phyloP scores from a whole-genome alignment of 2,329 filamentous ascomycete genomes.

The Aspergillus niger region DNA sequence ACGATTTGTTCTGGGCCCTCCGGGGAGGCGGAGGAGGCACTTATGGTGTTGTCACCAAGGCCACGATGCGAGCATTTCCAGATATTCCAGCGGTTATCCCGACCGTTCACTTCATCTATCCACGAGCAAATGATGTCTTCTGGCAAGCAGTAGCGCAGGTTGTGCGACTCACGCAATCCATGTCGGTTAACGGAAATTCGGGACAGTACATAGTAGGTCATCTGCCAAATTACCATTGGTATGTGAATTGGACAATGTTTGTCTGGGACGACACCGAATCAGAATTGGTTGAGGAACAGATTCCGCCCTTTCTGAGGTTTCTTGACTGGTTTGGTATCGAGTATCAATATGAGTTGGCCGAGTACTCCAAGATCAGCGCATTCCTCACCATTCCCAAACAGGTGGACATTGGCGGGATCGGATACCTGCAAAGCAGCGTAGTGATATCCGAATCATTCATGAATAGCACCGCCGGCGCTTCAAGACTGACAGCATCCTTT shows the following conservation, averaged over 20 bases:
- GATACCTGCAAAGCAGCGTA: not conserved
- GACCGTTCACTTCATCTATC: not conserved
- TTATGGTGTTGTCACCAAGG: slow-evolving; percentile 28
- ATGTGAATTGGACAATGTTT: not conserved
- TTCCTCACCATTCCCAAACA: not conserved
- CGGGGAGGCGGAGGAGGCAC: slow-evolving; percentile 44
- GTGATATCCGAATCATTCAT: not conserved
- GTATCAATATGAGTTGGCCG: not conserved
- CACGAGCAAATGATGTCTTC: not conserved
- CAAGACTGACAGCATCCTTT: not conserved
- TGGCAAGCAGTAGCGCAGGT: not conserved
- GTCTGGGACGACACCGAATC: not conserved
- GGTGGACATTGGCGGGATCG: not conserved
- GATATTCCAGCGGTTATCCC: slow-evolving; percentile 33
- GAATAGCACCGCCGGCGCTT: not conserved
- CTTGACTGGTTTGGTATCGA: not conserved
- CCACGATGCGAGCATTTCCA: slow-evolving; percentile 46
- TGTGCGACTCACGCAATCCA: not conserved
- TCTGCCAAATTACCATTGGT: not conserved
- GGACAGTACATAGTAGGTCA: not conserved
- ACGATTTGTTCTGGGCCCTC: slow-evolving; percentile 48
- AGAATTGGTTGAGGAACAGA: not conserved
- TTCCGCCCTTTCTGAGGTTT: not conserved
- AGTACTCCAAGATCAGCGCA: not conserved
- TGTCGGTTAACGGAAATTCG: not conserved